These are phyloP conservation scores for Coniochaeta prunicola DNA, from an alignment of 2,329 filamentous ascomycete species.

Conservation along the genomic window DNA sequence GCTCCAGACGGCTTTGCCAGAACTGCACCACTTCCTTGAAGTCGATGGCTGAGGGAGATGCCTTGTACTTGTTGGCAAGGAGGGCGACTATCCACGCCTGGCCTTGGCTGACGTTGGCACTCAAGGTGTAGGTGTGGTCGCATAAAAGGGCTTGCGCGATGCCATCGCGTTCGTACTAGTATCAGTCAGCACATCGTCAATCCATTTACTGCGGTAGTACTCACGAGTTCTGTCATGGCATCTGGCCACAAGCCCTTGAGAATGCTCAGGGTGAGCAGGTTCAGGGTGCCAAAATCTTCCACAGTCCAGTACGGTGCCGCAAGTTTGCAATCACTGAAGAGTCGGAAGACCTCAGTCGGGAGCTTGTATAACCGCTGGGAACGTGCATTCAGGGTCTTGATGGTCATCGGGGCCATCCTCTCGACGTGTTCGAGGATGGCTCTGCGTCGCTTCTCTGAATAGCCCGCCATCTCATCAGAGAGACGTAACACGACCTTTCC, in stretches of 20 bases:
- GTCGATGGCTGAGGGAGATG: constrained; percentile 10
- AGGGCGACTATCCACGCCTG: constrained; percentile 26
- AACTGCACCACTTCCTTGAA: constrained; percentile 12
- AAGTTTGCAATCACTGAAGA: constrained; percentile 12
- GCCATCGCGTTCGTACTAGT: constrained; percentile 15
- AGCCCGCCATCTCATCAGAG: constrained; percentile 8
- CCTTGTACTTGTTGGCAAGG: constrained; percentile 37
- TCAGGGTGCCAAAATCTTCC: constrained; percentile 8
- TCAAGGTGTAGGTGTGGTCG: constrained; percentile 3
- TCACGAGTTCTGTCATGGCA: constrained; percentile 16
- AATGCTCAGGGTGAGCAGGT: constrained; percentile 18
- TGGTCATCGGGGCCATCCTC: constrained; percentile 19
- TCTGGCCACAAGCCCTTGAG: constrained; percentile 21
- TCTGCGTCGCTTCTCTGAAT: neutral
- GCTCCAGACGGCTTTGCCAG: constrained; percentile 13
- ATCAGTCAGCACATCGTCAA: neutral
- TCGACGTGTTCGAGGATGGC: constrained; percentile 17
- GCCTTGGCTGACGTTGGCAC: neutral
- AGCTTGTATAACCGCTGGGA: constrained; percentile 17
- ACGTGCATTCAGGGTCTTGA: constrained; percentile 17
- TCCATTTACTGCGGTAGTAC: constrained; percentile 3
- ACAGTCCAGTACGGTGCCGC: constrained; percentile 10
- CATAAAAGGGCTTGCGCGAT: constrained; percentile 13
- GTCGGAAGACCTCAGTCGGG: constrained; percentile 14
- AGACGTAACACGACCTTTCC: constrained; percentile 12